Base-by-base conservation (phyloP, 2,329 filamentous ascomycete species). In the Fusarium armeniacum region DNA sequence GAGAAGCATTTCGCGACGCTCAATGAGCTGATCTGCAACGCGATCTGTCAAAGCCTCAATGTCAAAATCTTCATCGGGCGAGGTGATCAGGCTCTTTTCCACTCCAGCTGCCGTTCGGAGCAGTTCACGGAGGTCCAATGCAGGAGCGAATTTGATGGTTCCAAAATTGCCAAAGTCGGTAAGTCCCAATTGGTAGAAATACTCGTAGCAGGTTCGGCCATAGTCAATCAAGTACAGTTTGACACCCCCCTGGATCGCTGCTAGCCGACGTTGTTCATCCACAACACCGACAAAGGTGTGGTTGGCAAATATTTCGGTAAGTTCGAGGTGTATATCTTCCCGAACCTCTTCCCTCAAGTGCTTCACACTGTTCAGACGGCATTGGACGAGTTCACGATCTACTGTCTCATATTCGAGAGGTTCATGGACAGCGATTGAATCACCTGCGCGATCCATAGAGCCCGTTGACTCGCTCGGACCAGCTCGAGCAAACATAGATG, bases 111-210 rank as follows among this genome's bases (percentile, higher is more conserved):
- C 95, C 43, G 97, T 86, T 15, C 83, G 81, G 16, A 99, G 84
- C 8, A 98, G 79, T 59, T 92, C 88, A 6, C 84, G 82, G 7
- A 99, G 81, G 61, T 89, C 84, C 1, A 98, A 85, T 0, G 93
- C 87, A 3, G 93, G 92, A 50, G 89, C 87, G 74, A 99, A 93
- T 13, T 88, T 89, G 62, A 99, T 94, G 24, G 85, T 80, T 4
- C 96, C 96, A 75, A 97, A 98, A 77, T 99, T 99, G 3, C 92
- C 93, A 80, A 99, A 99, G 76, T 99, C 94, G 0, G 94, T 97
- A 36, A 99, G 86, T 0, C 94, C 95, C 22, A 98, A 82, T 80
- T 99, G 96, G 81, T 99, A 99, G 78, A 98, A 97, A 78, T 95
- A 97, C 74, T 98, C 95, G 66, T 90, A 92, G 78, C 89, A 92